Conservation (phyloP, 2,329 filamentous ascomycete genomes). For the Xylaria sp. region DNA sequence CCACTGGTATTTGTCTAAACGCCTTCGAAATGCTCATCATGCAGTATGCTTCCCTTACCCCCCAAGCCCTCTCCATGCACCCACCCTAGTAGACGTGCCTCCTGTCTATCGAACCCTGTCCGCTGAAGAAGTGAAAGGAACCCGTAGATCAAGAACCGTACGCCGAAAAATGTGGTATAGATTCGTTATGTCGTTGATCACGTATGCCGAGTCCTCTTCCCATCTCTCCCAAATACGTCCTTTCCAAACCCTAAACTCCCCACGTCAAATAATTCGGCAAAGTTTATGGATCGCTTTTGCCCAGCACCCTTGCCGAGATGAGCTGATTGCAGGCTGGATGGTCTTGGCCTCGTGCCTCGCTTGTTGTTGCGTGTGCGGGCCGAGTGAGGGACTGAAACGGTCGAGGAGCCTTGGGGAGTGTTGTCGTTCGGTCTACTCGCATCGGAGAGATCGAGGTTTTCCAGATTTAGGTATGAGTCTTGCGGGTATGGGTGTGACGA, state of each 20-base stretch:
- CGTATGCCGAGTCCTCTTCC: conserved; percentile 55
- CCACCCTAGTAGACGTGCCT: not conserved
- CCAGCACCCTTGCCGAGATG: conserved; percentile 67
- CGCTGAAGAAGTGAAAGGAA: not conserved
- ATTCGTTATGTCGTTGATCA: conserved; percentile 31
- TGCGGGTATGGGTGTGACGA: conserved; percentile 63
- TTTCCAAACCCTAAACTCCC: conserved; percentile 65
- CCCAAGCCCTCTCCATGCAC: not conserved
- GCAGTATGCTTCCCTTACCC: not conserved
- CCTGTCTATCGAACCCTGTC: not conserved
- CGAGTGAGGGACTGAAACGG: conserved; percentile 34
- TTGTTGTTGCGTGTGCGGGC: conserved; percentile 30
- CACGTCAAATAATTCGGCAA: conserved; percentile 76
- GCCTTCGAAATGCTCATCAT: not conserved
- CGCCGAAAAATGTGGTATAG: conserved; percentile 19
- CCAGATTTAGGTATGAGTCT: conserved; percentile 61
- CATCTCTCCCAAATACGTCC: conserved; percentile 55
- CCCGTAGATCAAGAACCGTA: conserved; percentile 1
- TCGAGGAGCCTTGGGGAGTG: conserved; percentile 33
- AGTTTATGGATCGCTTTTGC: conserved; percentile 72
- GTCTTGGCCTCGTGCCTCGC: conserved; percentile 30
- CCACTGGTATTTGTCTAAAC: not conserved
- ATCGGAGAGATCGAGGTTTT: conserved; percentile 63
- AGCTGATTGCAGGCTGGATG: conserved; percentile 23
- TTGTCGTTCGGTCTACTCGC: conserved; percentile 45